phyloP scores from a whole-genome alignment of 257 asterid species.

The Solanum lycopersicoides region DNA sequence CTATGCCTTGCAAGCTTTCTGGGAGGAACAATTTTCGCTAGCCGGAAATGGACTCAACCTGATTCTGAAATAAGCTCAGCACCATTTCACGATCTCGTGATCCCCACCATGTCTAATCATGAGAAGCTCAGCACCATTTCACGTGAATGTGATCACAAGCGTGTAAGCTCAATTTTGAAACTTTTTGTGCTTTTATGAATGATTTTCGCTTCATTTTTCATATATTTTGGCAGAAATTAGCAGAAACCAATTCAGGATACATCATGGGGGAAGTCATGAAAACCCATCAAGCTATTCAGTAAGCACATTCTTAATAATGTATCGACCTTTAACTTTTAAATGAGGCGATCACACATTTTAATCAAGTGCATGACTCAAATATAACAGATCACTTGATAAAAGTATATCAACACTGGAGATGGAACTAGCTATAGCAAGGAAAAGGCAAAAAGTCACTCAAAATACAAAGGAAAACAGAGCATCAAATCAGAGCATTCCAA shows the following conservation, averaged over 20 bases:
- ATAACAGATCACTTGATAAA: constrained; percentile 44
- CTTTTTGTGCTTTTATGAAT: not conserved
- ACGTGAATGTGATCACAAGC: constrained; percentile 36
- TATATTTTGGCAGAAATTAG: constrained; percentile 27
- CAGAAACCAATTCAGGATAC: constrained; percentile 21
- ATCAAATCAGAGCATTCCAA: constrained; percentile 10
- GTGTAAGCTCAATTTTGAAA: constrained; percentile 14
- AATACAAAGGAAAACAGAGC: not conserved
- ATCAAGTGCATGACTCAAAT: not conserved
- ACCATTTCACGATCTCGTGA: not conserved
- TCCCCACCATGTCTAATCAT: constrained; percentile 5
- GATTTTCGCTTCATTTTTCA: not conserved
- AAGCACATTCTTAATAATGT: not conserved
- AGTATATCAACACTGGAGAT: constrained; percentile 15
- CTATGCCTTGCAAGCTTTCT: constrained; percentile 54
- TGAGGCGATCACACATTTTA: not conserved
- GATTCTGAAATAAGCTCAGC: not conserved
- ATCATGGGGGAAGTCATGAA: constrained; percentile 39
- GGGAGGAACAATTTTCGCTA: constrained; percentile 44
- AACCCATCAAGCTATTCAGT: constrained; percentile 57
- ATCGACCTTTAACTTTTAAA: not conserved
- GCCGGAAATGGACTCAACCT: constrained; percentile 19
- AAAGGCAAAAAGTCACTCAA: constrained; percentile 1
- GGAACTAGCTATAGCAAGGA: constrained; percentile 4
- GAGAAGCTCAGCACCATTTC: constrained; percentile 9